Conservation (phyloP, 2,329 filamentous ascomycete genomes). For the Didymella segeticola region DNA sequence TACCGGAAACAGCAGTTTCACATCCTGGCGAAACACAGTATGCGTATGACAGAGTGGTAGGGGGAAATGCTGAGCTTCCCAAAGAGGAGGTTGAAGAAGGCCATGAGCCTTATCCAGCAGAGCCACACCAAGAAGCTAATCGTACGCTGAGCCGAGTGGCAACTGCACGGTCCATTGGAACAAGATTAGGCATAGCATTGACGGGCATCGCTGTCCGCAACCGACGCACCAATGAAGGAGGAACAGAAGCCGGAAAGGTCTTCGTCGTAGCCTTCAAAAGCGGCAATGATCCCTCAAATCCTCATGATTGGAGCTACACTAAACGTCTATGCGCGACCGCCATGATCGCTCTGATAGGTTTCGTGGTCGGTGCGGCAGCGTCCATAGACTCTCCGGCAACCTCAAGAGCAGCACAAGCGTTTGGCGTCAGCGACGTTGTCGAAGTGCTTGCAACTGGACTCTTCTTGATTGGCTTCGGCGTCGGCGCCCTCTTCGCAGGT, state of each 20-base stretch:
- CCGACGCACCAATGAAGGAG: conserved; percentile 41
- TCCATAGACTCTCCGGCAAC: conserved; percentile 61
- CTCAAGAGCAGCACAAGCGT: conserved; percentile 57
- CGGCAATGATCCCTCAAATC: conserved; percentile 43
- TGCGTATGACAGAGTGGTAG: background rate
- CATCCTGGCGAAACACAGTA: background rate
- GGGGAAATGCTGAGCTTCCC: background rate
- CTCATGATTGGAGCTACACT: conserved; percentile 46
- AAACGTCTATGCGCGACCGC: conserved; percentile 42
- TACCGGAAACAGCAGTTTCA: background rate
- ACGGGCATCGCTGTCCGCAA: conserved; percentile 49
- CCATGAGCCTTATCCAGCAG: background rate
- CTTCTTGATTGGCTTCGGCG: conserved; percentile 57
- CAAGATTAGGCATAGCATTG: conserved; percentile 42
- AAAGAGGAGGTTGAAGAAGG: conserved; percentile 1
- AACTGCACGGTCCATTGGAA: conserved; percentile 40
- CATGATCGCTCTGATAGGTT: conserved; percentile 51
- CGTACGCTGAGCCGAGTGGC: conserved; percentile 10
- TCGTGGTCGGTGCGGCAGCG: conserved; percentile 59
- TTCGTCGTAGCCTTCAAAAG: conserved; percentile 51
- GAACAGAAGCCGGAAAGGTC: conserved; percentile 44
- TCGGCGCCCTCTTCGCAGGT: conserved; percentile 49
- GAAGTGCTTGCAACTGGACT: conserved; percentile 56
- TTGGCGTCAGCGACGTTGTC: conserved; percentile 53
- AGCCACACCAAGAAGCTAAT: background rate